A percentile compares a stretch with the other conserved stretches of the same genome.
Conservation (phyloP, 768 basidiomycete species). For the Leccinum boreale region DNA sequence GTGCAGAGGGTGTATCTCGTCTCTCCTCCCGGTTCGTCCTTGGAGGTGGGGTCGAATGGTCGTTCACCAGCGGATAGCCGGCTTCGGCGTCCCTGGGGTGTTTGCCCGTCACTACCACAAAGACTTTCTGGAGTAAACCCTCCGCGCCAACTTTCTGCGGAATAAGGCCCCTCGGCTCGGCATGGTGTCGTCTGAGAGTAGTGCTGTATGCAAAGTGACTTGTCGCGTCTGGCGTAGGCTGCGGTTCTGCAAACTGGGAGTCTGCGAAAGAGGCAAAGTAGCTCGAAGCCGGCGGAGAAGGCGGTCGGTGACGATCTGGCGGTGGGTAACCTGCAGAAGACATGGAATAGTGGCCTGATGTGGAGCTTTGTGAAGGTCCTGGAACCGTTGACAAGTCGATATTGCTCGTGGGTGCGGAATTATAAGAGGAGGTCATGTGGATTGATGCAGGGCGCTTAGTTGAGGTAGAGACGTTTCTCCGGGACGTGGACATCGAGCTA, state of each 20-base stretch:
- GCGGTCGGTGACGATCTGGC: slow-evolving; percentile 25
- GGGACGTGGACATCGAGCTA: slow-evolving; percentile 27
- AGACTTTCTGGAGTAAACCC: slow-evolving; percentile 44
- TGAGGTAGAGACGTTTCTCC: slow-evolving; percentile 16
- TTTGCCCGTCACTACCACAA: slow-evolving; percentile 33
- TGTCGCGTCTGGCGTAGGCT: slow-evolving; percentile 61
- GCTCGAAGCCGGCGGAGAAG: slow-evolving; percentile 76
- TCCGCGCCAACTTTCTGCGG: slow-evolving; percentile 48
- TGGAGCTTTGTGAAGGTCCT: slow-evolving; percentile 19
- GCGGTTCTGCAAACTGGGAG: slow-evolving; percentile 46
- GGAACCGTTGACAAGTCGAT: slow-evolving; percentile 15
- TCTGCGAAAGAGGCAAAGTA: slow-evolving; percentile 66
- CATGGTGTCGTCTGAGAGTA: slow-evolving; percentile 65
- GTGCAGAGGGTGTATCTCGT: slow-evolving; percentile 58
- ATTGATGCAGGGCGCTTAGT: slow-evolving; percentile 18
- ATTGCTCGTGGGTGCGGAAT: slow-evolving; percentile 1
- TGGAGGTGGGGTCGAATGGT: slow-evolving; percentile 6
- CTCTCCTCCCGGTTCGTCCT: slow-evolving; percentile 29
- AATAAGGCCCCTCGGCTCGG: slow-evolving; percentile 37
- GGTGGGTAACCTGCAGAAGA: slow-evolving; percentile 10
- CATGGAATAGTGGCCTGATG: slow-evolving; percentile 21
- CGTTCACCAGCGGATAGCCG: slow-evolving; percentile 35
- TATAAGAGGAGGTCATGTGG: slow-evolving; percentile 7
- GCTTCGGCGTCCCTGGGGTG: slow-evolving; percentile 30
- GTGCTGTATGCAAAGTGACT: slow-evolving; percentile 84